Percentiles rank a stretch among this genome's conserved stretches.
Conservation (phyloP, 129 eudicot species). For the Daucus carota region DNA sequence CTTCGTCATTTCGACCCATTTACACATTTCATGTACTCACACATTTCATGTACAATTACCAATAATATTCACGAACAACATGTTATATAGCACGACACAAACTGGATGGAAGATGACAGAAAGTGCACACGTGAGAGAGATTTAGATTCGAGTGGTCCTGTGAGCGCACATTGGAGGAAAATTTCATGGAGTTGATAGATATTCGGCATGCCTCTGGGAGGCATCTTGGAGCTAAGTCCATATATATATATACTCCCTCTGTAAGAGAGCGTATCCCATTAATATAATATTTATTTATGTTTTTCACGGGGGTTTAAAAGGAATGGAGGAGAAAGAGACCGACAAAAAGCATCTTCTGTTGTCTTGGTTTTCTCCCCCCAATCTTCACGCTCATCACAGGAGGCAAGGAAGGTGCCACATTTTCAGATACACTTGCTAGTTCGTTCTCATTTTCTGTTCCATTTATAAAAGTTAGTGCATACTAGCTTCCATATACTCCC, state of each 20-base stretch:
- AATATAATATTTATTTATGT: not conserved
- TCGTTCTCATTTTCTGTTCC: not conserved
- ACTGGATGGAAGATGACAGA: conserved; percentile 1
- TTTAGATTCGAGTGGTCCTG: not conserved
- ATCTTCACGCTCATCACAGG: not conserved
- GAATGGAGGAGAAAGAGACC: conserved; percentile 3
- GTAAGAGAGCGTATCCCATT: not conserved
- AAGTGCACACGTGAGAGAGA: not conserved
- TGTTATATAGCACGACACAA: not conserved
- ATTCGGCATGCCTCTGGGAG: conserved; percentile 2
- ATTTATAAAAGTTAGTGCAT: not conserved
- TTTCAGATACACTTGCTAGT: not conserved
- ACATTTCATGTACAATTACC: too few species aligned
- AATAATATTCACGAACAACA: too few species aligned
- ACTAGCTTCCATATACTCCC: not conserved
- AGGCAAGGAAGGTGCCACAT: not conserved
- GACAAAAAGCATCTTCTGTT: conserved; percentile 7
- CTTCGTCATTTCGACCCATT: too few species aligned
- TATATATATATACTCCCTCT: not conserved
- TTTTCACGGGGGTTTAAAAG: not conserved
- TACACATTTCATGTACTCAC: too few species aligned
- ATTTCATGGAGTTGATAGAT: not conserved
- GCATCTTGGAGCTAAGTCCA: not conserved
- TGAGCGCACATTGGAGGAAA: too few species aligned
- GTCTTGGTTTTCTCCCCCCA: not conserved